A percentile compares a stretch with the other conserved stretches of the same genome.
Evolutionary conservation across 495 filamentous ascomycete species (phyloP).

Genomic region (Parmelia sp.): DNA sequence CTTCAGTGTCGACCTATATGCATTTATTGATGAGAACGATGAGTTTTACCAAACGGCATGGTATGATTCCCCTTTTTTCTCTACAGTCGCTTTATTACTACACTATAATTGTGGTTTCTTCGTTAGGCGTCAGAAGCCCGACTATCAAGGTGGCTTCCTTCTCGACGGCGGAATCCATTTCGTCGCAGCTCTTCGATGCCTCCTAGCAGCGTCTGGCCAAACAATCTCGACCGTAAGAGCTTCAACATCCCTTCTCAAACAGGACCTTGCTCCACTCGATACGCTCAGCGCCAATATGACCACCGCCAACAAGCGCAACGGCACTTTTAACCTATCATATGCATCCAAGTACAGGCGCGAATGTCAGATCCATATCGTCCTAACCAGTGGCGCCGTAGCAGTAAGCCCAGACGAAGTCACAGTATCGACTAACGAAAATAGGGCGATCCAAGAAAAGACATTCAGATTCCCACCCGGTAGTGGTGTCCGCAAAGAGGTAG

Average conservation of each 20-base stretch:
- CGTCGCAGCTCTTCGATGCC: constrained; percentile 14
- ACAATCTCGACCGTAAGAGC: constrained; percentile 14
- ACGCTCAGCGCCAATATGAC: constrained; percentile 15
- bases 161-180: constrained; percentile 20
- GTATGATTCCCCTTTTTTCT: neutral
- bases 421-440: constrained; percentile 4
- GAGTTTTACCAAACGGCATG: constrained; percentile 11
- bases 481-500: constrained; percentile 12
- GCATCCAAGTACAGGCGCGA: constrained; percentile 14
- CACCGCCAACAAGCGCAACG: constrained; percentile 16
- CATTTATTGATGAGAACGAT: constrained; percentile 15
- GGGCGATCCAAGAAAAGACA: neutral
- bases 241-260: constrained; percentile 14
- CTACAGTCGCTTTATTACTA: no score
- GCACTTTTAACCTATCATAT: constrained; percentile 19
- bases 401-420: constrained; percentile 9
- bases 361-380: constrained; percentile 18
- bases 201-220: constrained; percentile 12
- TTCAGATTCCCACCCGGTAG: constrained; percentile 6
- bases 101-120: neutral
- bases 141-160: constrained; percentile 14
- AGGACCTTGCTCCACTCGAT: constrained; percentile 10
- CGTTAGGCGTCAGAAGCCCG: constrained; percentile 9
- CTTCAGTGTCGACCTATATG: constrained; percentile 16
- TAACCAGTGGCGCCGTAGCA: constrained; percentile 17